Conservation (phyloP, 2,329 filamentous ascomycete genomes). For the Chaetomiaceae sp. region DNA sequence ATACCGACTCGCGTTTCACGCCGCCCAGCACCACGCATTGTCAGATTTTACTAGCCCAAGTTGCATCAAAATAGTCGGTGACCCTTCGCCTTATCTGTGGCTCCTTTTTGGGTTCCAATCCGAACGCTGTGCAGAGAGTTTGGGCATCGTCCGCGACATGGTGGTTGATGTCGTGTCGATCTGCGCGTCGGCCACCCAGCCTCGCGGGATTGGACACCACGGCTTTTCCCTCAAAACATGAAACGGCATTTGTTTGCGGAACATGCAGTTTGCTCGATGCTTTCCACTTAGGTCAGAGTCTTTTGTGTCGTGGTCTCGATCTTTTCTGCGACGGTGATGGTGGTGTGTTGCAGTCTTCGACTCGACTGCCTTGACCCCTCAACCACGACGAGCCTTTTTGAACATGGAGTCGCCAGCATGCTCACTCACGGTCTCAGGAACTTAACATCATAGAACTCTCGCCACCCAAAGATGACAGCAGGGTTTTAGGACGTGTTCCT, state of each 20-base stretch:
- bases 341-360: too few relatives aligned
- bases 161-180: conserved; percentile 14
- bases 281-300: neutral
- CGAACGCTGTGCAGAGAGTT: neutral
- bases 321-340: too few relatives aligned
- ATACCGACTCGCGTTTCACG: neutral
- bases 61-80: conserved; percentile 9
- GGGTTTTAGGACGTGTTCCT: neutral
- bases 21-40: conserved; percentile 2
- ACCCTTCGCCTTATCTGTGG: neutral
- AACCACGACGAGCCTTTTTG: too few relatives aligned
- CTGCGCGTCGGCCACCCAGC: conserved; percentile 13
- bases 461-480: neutral
- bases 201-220: conserved; percentile 7
- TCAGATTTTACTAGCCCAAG: neutral
- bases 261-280: neutral
- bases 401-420: too few relatives aligned
- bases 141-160: conserved; percentile 2
- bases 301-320: too few relatives aligned
- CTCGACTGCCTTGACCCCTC: too few relatives aligned
- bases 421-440: too few relatives aligned
- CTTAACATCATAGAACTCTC: too few relatives aligned
- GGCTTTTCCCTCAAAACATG: neutral
- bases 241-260: neutral
- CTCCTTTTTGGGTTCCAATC: conserved; percentile 5